These are phyloP conservation scores for Paracamarosporium sp. DNA, from an alignment of 2,329 filamentous ascomycete species.

Conservation along the genomic window DNA sequence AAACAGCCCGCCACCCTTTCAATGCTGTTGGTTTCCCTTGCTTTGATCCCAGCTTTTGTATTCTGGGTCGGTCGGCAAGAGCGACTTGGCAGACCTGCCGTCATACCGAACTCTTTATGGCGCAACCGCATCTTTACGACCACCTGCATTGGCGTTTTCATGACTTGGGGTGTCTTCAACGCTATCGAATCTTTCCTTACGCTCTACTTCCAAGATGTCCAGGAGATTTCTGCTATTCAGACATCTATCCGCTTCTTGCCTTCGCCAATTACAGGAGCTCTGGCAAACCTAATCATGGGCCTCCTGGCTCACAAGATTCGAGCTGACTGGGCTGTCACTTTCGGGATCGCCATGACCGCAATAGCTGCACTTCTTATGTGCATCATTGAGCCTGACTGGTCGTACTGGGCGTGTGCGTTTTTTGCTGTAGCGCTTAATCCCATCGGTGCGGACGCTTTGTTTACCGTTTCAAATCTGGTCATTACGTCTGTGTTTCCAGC, in stretches of 20 bases:
- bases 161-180: conserved; percentile 47
- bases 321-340: conserved; percentile 52
- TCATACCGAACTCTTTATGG: conserved; percentile 71
- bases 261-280: conserved; percentile 45
- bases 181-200: conserved; percentile 49
- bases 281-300: conserved; percentile 55
- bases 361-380: conserved; percentile 55
- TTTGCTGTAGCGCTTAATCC: conserved; percentile 52
- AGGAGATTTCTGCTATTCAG: conserved; percentile 41
- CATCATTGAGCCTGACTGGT: conserved; percentile 51
- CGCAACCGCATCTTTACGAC: conserved; percentile 62
- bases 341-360: conserved; percentile 31
- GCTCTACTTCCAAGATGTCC: conserved; percentile 54
- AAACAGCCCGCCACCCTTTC: conserved; percentile 53
- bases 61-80: conserved; percentile 62
- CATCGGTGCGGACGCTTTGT: conserved; percentile 53
- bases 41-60: conserved; percentile 58
- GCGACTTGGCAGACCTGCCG: conserved; percentile 54
- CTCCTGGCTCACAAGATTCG: conserved; percentile 54
- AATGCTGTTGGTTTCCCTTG: conserved; percentile 53
- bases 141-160: conserved; percentile 58
- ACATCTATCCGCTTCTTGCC: conserved; percentile 54
- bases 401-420: conserved; percentile 57
- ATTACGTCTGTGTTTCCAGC: conserved; percentile 51
- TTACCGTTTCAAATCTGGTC: conserved; percentile 52